Base-by-base conservation (phyloP, 108 stramenopile species). In the Discostella pseudostelligera region DNA sequence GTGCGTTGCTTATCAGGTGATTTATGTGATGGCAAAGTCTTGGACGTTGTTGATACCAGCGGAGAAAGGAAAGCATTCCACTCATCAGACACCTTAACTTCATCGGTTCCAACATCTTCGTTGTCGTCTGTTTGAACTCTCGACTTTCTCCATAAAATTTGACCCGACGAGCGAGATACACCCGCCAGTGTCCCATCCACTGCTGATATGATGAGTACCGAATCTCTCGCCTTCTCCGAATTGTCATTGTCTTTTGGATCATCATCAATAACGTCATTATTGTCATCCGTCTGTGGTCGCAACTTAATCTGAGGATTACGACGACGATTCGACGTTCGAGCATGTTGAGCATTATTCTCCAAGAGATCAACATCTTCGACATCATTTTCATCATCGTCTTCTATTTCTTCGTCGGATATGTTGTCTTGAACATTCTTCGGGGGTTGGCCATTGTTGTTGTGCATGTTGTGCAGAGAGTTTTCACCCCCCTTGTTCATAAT, bases 141-240 rank as follows among this genome's bases (percentile, higher is more conserved):
- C 10, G 74, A 72, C 70, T 65, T 76, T 44, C 80, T 88, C 91
- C 91, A 93, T 25, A 89, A 42, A 8, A 85, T 45, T 26, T 71
- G 58, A 20, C 91, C 91, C n/a, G 82, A 70, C 14, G 66, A 39
- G 42, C 84, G 80, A 12, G 85, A 85, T 26, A 93, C 72, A 36
- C 88, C 91, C 12, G 83, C 83, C 35, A 93, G 28, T 6, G 82
- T 87, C 24, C 91, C 91, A 59, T 89, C 91, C 8, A 89, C 85
- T 8, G 87, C 56, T 8, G 81, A 74, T 13, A 93, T 76, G 45
- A 93, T 74, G 5, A 93, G 59, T 3, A 93, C 59, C 9, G 74
- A 70, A 29, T 72, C 68, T 40, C 50, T 47, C 13, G 4, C 57
- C 19, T 62, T 39, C 56, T 26, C 45, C 14, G 53, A 4, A 51